These are phyloP conservation scores for Clathrus columnatus DNA, from an alignment of 768 basidiomycete genomes.

Conservation along the genomic window DNA sequence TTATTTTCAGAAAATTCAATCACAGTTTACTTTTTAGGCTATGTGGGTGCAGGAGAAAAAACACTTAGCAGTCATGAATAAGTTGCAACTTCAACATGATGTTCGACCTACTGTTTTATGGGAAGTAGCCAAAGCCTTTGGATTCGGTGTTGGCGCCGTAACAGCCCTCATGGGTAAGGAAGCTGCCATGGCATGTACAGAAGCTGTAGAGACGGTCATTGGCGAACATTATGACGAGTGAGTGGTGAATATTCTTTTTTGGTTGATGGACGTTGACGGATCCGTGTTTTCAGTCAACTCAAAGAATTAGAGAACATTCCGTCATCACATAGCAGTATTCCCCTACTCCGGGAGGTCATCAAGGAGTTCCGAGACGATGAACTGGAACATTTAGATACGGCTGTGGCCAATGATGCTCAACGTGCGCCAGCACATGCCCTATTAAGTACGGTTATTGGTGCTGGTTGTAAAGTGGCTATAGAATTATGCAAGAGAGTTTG, in stretches of 20 bases:
- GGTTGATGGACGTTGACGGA: not conserved
- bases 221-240: conserved; percentile 98
- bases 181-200: conserved; percentile 97
- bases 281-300: conserved; percentile 56
- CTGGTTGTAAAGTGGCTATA: conserved; percentile 85
- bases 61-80: conserved; percentile 81
- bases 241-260: conserved; percentile 24
- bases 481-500: conserved; percentile 78
- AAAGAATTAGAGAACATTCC: conserved; percentile 58
- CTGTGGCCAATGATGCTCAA: conserved; percentile 81
- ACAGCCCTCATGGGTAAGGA: conserved; percentile 87
- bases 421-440: conserved; percentile 87
- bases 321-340: conserved; percentile 67
- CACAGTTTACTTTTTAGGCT: conserved; percentile 42
- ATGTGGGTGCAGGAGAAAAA: conserved; percentile 98
- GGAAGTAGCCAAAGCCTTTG: conserved; percentile 78
- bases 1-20: conserved; percentile 4
- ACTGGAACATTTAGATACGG: conserved; percentile 86
- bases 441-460: conserved; percentile 74
- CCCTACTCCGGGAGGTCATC: conserved; percentile 62
- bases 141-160: conserved; percentile 75
- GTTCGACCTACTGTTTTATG: conserved; percentile 78
- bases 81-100: conserved; percentile 72
- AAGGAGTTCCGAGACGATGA: conserved; percentile 90
- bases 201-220: conserved; percentile 95